Evolutionary conservation across 768 basidiomycete genomes (phyloP), one percentile per base, ranked within the genome.

Genomic region (Pleurotus pulmonarius): DNA sequence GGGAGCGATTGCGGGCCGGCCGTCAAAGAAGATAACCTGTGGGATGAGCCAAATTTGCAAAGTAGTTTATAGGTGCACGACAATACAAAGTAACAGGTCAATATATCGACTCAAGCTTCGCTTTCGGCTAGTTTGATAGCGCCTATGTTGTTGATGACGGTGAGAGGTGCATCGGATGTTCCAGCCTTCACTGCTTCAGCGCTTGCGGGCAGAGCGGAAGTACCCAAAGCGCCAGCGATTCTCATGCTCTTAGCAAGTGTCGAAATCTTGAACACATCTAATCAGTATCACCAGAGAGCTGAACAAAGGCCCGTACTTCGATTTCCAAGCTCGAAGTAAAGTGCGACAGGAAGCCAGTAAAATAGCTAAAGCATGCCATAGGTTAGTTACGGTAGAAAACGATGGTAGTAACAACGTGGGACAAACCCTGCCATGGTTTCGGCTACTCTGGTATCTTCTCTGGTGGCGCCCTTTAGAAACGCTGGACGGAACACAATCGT

Each of bases 401-500:
- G 6, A 7, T 4, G 20, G 29, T 24, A n/a, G 41, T 8, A 11
- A 34, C 11, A 3, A 8, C 9, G 29, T 12, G 49, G 49, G 24
- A 60, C 79, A 38, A 58, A 86, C 85, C 69, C 66, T 7, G 70
- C 37, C 11, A 82, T 44, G 1, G 62, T 67, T 60, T 87, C 87
- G 0, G 58, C 59, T 0, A 75, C 4, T 16, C 81, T 69, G 1
- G 29, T 25, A 1, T 81, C 75, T 3, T 64, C 34, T 2, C 87
- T 73, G 2, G 81, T 64, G 1, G 81, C 75, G 0, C 80, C 79
- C 6, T 66, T 69, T 11, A 92, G 68, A n/a, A 76, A 58, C 0
- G 64, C 82, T 2, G 92, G 89, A 16, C 87, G 80, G 67, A 91
- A 86, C 46, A 90, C 65, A 58, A 92, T 82, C 1, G 83, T 83